These are phyloP conservation scores for Pseudocohnilembus persalinus DNA, from an alignment of 169 alveolate genomes.

Conservation along the genomic window DNA sequence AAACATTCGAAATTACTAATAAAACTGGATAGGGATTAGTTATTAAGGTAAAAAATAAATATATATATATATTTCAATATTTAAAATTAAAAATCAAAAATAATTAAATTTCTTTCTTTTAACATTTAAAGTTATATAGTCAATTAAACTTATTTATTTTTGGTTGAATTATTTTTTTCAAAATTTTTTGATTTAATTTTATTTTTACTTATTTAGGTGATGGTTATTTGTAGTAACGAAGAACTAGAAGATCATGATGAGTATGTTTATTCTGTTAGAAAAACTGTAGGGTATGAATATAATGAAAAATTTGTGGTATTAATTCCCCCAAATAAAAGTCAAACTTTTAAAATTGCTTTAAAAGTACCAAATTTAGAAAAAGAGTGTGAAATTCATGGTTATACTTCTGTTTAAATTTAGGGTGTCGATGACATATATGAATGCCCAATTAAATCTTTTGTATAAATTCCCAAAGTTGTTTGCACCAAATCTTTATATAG, in stretches of 20 bases:
- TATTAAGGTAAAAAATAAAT: background rate
- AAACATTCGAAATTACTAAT: background rate
- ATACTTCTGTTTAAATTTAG: background rate
- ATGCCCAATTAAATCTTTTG: slow-evolving; percentile 1
- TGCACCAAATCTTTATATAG: slow-evolving; percentile 3
- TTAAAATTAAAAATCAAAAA: too few relatives aligned
- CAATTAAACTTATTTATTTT: too few relatives aligned
- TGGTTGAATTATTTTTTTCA: too few relatives aligned
- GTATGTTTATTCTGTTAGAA: slow-evolving; percentile 18
- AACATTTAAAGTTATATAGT: too few relatives aligned
- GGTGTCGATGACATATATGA: background rate
- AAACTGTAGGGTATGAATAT: slow-evolving; percentile 14
- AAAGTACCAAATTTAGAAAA: slow-evolving; percentile 15
- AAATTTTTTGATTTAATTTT: too few relatives aligned
- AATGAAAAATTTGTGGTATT: slow-evolving; percentile 11
- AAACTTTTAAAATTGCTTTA: background rate
- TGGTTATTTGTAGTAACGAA: slow-evolving; percentile 1
- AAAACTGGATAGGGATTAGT: background rate
- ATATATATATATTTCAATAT: too few relatives aligned
- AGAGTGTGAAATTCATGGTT: slow-evolving; percentile 2
- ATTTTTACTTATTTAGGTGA: too few relatives aligned
- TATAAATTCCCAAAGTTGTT: slow-evolving; percentile 17
- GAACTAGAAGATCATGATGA: slow-evolving; percentile 19
- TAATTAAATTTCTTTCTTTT: too few relatives aligned
- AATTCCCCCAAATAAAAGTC: background rate